A percentile compares a stretch with the other conserved stretches of the same genome.
Conservation (phyloP, 2,329 filamentous ascomycete species). For the Cordyceps militaris region DNA sequence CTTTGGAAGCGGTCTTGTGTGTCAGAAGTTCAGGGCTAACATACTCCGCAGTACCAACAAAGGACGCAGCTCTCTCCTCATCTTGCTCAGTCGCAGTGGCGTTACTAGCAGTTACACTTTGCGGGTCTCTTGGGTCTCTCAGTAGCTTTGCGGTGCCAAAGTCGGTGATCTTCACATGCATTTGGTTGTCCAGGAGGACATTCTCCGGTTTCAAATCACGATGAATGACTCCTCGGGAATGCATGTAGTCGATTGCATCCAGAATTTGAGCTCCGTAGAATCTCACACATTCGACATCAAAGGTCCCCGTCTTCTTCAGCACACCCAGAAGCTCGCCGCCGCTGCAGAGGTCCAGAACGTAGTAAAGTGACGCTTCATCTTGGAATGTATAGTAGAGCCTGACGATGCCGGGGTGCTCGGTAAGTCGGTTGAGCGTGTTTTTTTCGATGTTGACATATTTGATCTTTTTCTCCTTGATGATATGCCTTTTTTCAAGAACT, state of each 20-base stretch:
- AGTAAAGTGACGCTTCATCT: constrained; percentile 92
- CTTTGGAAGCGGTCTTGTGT: constrained; percentile 94
- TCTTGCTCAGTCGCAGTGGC: constrained; percentile 40
- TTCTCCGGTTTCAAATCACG: constrained; percentile 96
- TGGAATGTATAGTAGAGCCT: constrained; percentile 98
- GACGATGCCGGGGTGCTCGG: constrained; percentile 93
- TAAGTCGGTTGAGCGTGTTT: constrained; percentile 91
- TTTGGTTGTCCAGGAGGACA: constrained; percentile 86
- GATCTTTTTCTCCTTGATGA: constrained; percentile 99
- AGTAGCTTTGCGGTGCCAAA: constrained; percentile 97
- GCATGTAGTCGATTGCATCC: constrained; percentile 97
- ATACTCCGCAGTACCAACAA: constrained; percentile 96
- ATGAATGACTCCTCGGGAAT: constrained; percentile 90
- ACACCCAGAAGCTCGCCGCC: constrained; percentile 89
- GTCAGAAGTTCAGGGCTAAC: constrained; percentile 96
- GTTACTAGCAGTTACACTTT: constrained; percentile 26
- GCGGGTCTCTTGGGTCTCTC: constrained; percentile 31
- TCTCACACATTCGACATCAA: constrained; percentile 86
- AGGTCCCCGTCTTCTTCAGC: constrained; percentile 87
- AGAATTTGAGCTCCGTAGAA: constrained; percentile 96
- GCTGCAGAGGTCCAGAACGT: constrained; percentile 88
- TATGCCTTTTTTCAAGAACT: constrained; percentile 95
- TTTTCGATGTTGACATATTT: constrained; percentile 99
- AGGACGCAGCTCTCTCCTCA: constrained; percentile 77
- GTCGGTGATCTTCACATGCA: constrained; percentile 98